Conservation (phyloP, 345 rosid species). For the Triadica sebifera region DNA sequence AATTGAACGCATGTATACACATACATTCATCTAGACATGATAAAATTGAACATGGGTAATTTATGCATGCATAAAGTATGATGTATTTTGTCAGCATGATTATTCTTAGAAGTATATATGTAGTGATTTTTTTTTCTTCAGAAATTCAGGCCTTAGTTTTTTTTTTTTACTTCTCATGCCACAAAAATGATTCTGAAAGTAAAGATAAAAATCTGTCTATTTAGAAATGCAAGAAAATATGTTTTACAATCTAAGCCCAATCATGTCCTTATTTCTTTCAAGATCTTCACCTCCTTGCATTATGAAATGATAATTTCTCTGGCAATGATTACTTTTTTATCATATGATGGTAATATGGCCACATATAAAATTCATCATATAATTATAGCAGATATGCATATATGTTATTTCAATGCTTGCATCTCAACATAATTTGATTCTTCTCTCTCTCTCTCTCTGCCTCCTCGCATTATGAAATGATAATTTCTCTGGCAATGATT, state of each 20-base stretch:
- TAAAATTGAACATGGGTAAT: neutral
- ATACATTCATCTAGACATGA: neutral
- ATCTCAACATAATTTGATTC: slow-evolving; percentile 9
- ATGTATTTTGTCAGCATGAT: neutral
- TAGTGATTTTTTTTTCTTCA: neutral
- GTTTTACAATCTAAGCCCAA: neutral
- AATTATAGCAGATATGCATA: neutral
- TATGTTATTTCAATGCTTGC: slow-evolving; percentile 11
- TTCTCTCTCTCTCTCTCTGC: neutral
- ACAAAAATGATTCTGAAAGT: neutral
- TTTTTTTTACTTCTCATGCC: neutral
- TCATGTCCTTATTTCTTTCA: neutral
- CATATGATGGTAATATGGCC: neutral
- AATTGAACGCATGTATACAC: neutral
- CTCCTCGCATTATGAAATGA: neutral
- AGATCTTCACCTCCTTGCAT: neutral
- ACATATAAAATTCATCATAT: neutral
- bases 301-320: neutral
- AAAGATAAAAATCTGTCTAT: neutral
- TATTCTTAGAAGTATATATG: neutral
- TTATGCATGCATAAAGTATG: neutral
- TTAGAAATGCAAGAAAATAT: neutral
- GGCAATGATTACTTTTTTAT: neutral
- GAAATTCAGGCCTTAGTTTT: neutral
- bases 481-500: neutral